Evolutionary conservation across 2,329 filamentous ascomycete genomes (phyloP).

Genomic region (Penicillium sp.): DNA sequence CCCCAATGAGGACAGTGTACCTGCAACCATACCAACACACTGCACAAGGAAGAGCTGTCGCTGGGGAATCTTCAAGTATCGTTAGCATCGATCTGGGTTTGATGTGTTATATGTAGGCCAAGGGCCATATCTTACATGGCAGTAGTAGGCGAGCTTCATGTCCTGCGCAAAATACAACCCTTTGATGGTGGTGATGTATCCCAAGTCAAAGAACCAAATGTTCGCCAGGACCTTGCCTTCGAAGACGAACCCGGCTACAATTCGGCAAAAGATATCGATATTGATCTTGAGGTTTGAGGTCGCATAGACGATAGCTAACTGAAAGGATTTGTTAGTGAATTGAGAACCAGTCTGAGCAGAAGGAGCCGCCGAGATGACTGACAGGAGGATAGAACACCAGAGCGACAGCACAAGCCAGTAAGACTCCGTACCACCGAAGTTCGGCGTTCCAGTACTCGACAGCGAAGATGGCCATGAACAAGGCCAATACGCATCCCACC

Average conservation of each 20-base stretch:
- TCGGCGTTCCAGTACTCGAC: conserved; percentile 28
- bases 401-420: conserved; percentile 24
- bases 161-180: conserved; percentile 27
- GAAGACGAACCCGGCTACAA: conserved; percentile 31
- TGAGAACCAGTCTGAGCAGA: too few relatives aligned
- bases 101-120: too few relatives aligned
- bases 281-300: conserved; percentile 30
- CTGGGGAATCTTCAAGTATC: conserved; percentile 42
- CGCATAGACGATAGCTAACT: conserved; percentile 28
- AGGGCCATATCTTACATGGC: conserved; percentile 15
- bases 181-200: conserved; percentile 29
- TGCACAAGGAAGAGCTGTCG: conserved; percentile 50
- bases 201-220: conserved; percentile 30
- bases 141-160: conserved; percentile 31
- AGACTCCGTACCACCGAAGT: conserved; percentile 28
- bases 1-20: conserved; percentile 44
- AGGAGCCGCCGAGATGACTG: too few relatives aligned
- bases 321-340: not conserved
- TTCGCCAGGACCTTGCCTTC: conserved; percentile 34
- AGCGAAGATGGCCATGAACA: conserved; percentile 26
- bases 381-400: conserved; percentile 26
- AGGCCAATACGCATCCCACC: conserved; percentile 10
- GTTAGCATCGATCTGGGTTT: not conserved
- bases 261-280: conserved; percentile 30
- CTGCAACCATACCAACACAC: conserved; percentile 48